Percentiles rank a stretch among this genome's conserved stretches.
Conservation (phyloP, 2,329 filamentous ascomycete species). For the Harringtonia lauricola region DNA sequence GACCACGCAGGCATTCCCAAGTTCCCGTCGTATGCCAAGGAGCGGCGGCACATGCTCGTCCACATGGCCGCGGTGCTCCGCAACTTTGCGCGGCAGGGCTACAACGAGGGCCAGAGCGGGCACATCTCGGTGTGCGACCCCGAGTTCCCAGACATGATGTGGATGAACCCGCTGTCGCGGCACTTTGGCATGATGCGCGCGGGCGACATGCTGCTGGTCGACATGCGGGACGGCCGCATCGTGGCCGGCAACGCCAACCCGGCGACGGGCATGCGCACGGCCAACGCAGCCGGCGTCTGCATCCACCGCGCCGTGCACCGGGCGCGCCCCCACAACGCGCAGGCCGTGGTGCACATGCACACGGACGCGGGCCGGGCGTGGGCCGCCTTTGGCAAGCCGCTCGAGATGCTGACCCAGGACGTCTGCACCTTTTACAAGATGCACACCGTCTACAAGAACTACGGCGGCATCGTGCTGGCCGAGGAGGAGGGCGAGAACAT, state of each 20-base stretch:
- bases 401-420: slow-evolving; percentile 64
- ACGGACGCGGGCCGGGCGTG: slow-evolving; percentile 56
- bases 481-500: slow-evolving; percentile 54
- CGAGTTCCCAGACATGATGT: slow-evolving; percentile 41
- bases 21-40: slow-evolving; percentile 25
- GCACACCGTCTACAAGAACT: slow-evolving; percentile 49
- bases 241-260: slow-evolving; percentile 47
- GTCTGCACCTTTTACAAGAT: slow-evolving; percentile 53
- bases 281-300: slow-evolving; percentile 57
- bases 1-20: slow-evolving; percentile 26
- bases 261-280: slow-evolving; percentile 25
- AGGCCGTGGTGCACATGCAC: slow-evolving; percentile 60
- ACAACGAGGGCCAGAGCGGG: slow-evolving; percentile 50
- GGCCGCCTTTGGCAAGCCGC: slow-evolving; percentile 49
- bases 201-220: slow-evolving; percentile 56
- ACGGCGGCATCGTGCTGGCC: slow-evolving; percentile 43
- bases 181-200: slow-evolving; percentile 59
- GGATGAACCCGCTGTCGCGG: slow-evolving; percentile 58
- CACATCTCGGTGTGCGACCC: slow-evolving; percentile 60
- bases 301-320: slow-evolving; percentile 62
- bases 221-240: slow-evolving; percentile 43
- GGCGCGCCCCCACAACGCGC: slow-evolving; percentile 46
- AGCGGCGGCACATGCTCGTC: slow-evolving; percentile 52
- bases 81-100: slow-evolving; percentile 51
- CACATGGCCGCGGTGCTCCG: slow-evolving; percentile 62